Percentiles rank a stretch among this genome's conserved stretches.
Evolutionary conservation across 192 early-diverging fungal species (phyloP).

Genomic region (Tieghemiomyces parasiticus): DNA sequence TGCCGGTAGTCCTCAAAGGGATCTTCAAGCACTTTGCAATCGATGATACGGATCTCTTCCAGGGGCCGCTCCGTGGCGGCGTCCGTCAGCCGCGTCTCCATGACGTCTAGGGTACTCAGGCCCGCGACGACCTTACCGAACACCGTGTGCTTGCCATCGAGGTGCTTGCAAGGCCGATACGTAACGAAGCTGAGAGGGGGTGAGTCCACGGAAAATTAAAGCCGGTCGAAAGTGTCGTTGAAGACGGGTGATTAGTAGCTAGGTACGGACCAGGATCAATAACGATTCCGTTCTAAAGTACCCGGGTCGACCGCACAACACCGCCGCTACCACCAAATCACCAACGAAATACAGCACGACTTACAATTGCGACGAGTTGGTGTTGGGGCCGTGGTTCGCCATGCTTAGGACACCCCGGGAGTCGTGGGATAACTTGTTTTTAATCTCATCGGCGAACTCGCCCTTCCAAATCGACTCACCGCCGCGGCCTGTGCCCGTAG

Average conservation of each 20-base stretch:
- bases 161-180: slow-evolving; percentile 42
- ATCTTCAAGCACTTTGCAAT: slow-evolving; percentile 64
- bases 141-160: slow-evolving; percentile 82
- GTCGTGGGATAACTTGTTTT: slow-evolving; percentile 53
- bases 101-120: slow-evolving; percentile 56
- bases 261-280: too few relatives aligned
- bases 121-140: slow-evolving; percentile 92
- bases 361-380: slow-evolving; percentile 69
- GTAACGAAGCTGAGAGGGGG: too few relatives aligned
- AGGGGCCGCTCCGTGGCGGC: slow-evolving; percentile 52
- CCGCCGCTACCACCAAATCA: too few relatives aligned
- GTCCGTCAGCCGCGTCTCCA: slow-evolving; percentile 62
- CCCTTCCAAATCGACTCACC: slow-evolving; percentile 60
- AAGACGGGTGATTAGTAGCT: too few relatives aligned
- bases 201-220: too few relatives aligned
- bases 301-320: too few relatives aligned
- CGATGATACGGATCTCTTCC: slow-evolving; percentile 55
- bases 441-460: slow-evolving; percentile 56
- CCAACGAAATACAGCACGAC: too few relatives aligned
- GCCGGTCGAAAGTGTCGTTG: too few relatives aligned
- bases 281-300: too few relatives aligned
- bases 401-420: slow-evolving; percentile 78
- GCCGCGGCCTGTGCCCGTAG: slow-evolving; percentile 84
- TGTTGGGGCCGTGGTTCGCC: slow-evolving; percentile 89
- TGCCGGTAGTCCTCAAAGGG: slow-evolving; percentile 67